A percentile compares a stretch with the other conserved stretches of the same genome.
These are phyloP conservation scores for Emericellopsis atlantica DNA, from an alignment of 2,329 filamentous ascomycete species.

Conservation along the genomic window DNA sequence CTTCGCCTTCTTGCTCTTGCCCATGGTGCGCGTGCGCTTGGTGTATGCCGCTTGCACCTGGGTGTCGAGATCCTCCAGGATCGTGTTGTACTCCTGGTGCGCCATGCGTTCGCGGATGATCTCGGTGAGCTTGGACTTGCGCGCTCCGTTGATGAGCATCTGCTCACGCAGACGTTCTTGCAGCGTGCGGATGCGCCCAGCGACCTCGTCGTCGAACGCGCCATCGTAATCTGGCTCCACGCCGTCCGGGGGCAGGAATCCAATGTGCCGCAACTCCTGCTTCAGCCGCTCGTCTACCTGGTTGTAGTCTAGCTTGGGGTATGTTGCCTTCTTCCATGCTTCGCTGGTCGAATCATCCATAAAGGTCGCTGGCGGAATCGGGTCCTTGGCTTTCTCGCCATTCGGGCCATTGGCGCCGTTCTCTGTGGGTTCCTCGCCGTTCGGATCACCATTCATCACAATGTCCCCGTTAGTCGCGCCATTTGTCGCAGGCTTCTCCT, in stretches of 20 bases:
- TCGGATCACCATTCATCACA: slow-evolving; percentile 36
- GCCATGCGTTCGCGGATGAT: slow-evolving; percentile 88
- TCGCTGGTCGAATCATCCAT: slow-evolving; percentile 69
- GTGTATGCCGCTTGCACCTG: slow-evolving; percentile 93
- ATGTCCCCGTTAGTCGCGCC: slow-evolving; percentile 40
- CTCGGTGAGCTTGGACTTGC: slow-evolving; percentile 76
- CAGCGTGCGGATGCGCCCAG: slow-evolving; percentile 73
- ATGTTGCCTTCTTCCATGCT: slow-evolving; percentile 65
- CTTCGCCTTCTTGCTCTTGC: slow-evolving; percentile 88
- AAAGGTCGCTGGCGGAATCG: slow-evolving; percentile 56
- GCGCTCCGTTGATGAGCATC: slow-evolving; percentile 78
- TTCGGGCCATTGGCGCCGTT: slow-evolving; percentile 12
- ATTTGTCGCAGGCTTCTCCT: slow-evolving; percentile 44
- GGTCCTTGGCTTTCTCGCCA: slow-evolving; percentile 22
- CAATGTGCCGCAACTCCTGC: slow-evolving; percentile 82
- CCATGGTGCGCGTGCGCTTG: slow-evolving; percentile 87
- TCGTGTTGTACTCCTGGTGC: slow-evolving; percentile 92
- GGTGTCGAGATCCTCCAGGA: slow-evolving; percentile 88
- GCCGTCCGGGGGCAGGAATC: slow-evolving; percentile 60
- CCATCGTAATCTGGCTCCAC: slow-evolving; percentile 68
- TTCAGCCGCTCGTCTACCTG: slow-evolving; percentile 85
- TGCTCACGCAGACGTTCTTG: slow-evolving; percentile 74
- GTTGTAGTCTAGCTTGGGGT: slow-evolving; percentile 68
- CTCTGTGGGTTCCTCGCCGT: slow-evolving; percentile 15
- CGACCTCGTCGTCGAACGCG: slow-evolving; percentile 88